Evolutionary conservation across 2,329 filamentous ascomycete species (phyloP).

Genomic region (Talaromyces marneffei): DNA sequence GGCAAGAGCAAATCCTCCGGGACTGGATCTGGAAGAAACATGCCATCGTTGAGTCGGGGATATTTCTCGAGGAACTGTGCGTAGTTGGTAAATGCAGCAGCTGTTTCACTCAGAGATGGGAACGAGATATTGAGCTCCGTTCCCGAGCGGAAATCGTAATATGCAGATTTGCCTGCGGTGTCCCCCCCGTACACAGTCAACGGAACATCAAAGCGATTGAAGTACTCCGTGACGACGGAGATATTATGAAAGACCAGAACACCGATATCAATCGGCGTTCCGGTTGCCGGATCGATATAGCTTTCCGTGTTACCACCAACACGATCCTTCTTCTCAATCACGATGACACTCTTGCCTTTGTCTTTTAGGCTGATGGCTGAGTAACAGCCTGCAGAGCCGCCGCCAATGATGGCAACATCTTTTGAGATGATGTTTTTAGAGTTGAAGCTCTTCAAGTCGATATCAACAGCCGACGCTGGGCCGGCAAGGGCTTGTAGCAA

Average conservation of each 20-base stretch:
- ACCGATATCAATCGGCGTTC: constrained; percentile 24
- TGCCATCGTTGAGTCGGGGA: constrained; percentile 22
- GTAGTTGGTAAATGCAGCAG: constrained; percentile 15
- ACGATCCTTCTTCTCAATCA: constrained; percentile 23
- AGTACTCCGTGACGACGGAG: constrained; percentile 19
- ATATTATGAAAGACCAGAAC: constrained; percentile 24
- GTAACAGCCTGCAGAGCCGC: constrained; percentile 26
- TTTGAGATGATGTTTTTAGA: constrained; percentile 13
- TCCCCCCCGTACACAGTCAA: background rate
- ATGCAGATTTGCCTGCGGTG: constrained; percentile 15
- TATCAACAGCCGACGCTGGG: background rate
- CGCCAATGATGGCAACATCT: constrained; percentile 28
- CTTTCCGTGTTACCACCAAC: constrained; percentile 27
- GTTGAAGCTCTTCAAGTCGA: background rate
- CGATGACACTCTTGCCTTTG: constrained; percentile 21
- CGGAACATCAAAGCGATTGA: constrained; percentile 11
- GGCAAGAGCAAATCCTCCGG: constrained; percentile 27
- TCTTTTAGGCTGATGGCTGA: constrained; percentile 25
- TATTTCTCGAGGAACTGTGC: constrained; percentile 19
- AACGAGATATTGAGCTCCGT: constrained; percentile 14
- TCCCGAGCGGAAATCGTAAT: constrained; percentile 24
- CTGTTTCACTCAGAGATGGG: constrained; percentile 8
- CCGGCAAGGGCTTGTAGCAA: background rate
- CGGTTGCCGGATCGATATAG: constrained; percentile 19
- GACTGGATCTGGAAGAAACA: constrained; percentile 24